Base-by-base conservation (phyloP, 169 alveolate species). In the Eimeria falciformis region DNA sequence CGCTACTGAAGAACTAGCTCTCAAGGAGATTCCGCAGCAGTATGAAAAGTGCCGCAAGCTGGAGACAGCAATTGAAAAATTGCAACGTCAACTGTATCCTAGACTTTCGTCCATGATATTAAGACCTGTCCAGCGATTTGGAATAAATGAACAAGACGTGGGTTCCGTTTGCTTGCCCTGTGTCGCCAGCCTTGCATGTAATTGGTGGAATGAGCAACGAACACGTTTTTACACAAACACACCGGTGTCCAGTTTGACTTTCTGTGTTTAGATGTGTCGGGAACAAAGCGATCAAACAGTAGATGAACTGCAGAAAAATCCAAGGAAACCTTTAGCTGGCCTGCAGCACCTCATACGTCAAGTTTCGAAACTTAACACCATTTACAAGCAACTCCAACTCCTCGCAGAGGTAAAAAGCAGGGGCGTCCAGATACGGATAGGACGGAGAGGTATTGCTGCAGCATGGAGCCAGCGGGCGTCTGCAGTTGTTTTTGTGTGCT, bases 11-110 rank as follows among this genome's bases (percentile, higher is more conserved):
- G 65, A 53, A 21, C 65, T 17, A 21, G 65, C 65, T 17, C 65
- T 53, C n/a, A 53, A 53, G 65, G 65, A 53, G 65, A 53, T 53
- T 53, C 65, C 65, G 25, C 65, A 53, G 25, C 65, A 53, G n/a
- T 53, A 53, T 53, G 65, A 53, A 21, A 53, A 53, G 65, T 53
- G n/a, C 65, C 65, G 65, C 17, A 53, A 53, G 17, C n/a, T 53
- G n/a, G 65, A 53, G 65, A 53, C 25, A 53, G 65, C 65, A 21
- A 12, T 53, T 12, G 65, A 53, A 53, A 53, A 21, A 21, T 21
- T 53, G 65, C 65, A 53, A 21, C 65, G n/a, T 21, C 65, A 53
- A 21, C 25, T 53, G 17, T 53, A 12, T 53, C 65, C 65, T 53
- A 12, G 65, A 21, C 65, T 53, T 53, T 53, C 65, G 25, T 53